These are phyloP conservation scores for Boletellus sp. DNA, from an alignment of 768 basidiomycete species.

Conservation along the genomic window DNA sequence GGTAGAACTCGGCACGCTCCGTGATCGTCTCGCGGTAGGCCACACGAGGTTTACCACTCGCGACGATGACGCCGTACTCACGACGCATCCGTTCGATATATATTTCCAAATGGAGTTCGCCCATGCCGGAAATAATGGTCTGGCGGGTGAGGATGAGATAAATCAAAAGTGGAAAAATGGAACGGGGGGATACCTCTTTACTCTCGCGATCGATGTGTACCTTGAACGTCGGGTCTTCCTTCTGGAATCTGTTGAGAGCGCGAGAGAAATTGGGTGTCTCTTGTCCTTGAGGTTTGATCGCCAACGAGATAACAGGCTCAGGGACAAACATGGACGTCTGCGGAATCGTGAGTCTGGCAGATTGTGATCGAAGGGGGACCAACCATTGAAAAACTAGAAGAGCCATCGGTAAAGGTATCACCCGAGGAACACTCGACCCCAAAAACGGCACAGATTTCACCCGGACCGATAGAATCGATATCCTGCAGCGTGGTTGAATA, in stretches of 20 bases:
- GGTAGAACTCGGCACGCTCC: constrained; percentile 74
- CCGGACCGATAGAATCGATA: constrained; percentile 88
- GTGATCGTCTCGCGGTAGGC: constrained; percentile 96
- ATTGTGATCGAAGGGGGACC: constrained; percentile 16
- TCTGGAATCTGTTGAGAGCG: constrained; percentile 95
- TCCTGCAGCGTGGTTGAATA: constrained; percentile 49
- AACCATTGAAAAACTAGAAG: constrained; percentile 90
- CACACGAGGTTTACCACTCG: constrained; percentile 93
- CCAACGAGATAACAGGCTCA: constrained; percentile 94
- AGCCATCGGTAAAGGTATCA: constrained; percentile 95
- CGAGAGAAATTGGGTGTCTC: constrained; percentile 97
- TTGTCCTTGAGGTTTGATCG: constrained; percentile 86
- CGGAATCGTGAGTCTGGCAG: neutral
- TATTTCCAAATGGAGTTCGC: constrained; percentile 96
- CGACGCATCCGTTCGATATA: constrained; percentile 99
- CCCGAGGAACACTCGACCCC: constrained; percentile 98
- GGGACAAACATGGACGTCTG: constrained; percentile 99
- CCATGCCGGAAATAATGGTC: constrained; percentile 99
- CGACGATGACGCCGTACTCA: constrained; percentile 91
- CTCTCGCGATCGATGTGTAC: constrained; percentile 93
- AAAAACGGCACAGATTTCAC: constrained; percentile 99
- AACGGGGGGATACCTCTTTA: constrained; percentile 65
- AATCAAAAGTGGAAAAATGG: neutral
- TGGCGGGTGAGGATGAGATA: constrained; percentile 29
- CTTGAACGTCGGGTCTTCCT: constrained; percentile 98